Evolutionary conservation across 2,329 filamentous ascomycete species (phyloP), one percentile per base, ranked within the genome.

Genomic region (Ophiosphaerella korrae): DNA sequence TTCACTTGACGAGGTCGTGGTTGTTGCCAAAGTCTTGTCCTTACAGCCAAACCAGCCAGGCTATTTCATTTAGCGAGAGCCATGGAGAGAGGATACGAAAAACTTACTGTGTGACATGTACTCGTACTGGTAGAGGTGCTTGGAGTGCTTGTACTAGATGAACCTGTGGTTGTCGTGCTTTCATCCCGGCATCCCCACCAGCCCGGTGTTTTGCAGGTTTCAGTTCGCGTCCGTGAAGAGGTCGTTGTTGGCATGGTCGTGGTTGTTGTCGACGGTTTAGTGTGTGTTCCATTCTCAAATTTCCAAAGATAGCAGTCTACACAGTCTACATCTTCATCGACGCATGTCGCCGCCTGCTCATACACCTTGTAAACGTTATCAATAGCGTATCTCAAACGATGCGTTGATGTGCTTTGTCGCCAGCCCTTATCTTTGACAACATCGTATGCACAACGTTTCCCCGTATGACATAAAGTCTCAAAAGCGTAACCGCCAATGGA

Each of bases 11-110:
- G 65, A 62, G 7, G 58, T 56, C 3, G 58, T 64, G 9, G 52
- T 54, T 12, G 52, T 62, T 21, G 58, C 57, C 0, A 62, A 67
- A 1, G 63, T 69, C 38, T 68, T 55, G 40, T 74, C 71, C 38
- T 72, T 72, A 45, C 70, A 73, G 2, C 70, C 70, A 41, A 72
- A 73, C 70, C 70, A 73, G 24, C 70, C 68, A 35, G 69, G 69
- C 26, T 29, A 29, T 29, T 29, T 11, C 6, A 29, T 7, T 29
- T 11, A 29, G 26, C 6, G 26, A 29, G 11, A 29, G 11, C 26
- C 11, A 11, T 11, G 26, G 7, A 29, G 7, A 29, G 26, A 11
- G 5, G 3, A 7, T 7, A 29, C 11, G 11, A 8, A 8, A 8
- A 29, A 9, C 26, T 29, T 29, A 29, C 26, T 60, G 71, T 39